A percentile compares a stretch with the other conserved stretches of the same genome.
phyloP scores from a whole-genome alignment of 345 rosid species.

The Camelina neglecta region DNA sequence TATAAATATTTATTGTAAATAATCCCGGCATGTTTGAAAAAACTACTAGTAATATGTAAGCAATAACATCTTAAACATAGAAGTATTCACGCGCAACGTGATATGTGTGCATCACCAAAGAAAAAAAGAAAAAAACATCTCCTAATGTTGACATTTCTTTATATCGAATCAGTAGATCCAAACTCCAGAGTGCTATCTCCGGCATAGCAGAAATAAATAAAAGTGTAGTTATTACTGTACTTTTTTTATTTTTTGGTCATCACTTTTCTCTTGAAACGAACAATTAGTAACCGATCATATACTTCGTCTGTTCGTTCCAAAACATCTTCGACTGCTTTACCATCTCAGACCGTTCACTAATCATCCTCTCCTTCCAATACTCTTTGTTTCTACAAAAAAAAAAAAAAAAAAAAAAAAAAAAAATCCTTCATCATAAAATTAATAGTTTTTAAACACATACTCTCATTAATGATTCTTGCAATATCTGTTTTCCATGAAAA shows the following conservation, averaged over 20 bases:
- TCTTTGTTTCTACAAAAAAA: conserved; percentile 64
- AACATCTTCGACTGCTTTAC: conserved; percentile 75
- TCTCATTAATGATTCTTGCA: not conserved
- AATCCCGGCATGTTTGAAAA: not conserved
- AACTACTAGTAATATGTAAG: not conserved
- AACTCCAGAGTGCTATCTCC: too few relatives aligned
- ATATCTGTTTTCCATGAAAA: not conserved
- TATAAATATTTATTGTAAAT: not conserved
- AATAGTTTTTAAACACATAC: conserved; percentile 3
- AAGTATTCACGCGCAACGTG: not conserved
- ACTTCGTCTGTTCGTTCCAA: conserved; percentile 73
- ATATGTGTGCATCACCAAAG: not conserved
- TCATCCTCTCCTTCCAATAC: conserved; percentile 72
- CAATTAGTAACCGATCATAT: conserved; percentile 61
- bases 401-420: conserved; percentile 15
- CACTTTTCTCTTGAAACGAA: not conserved
- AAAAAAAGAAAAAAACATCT: not conserved
- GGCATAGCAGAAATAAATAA: not conserved
- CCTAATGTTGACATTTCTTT: not conserved
- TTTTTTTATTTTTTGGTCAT: not conserved
- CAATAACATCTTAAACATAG: not conserved
- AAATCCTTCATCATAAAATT: not conserved
- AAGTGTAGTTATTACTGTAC: too few relatives aligned
- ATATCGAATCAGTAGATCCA: not conserved
- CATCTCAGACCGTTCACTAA: conserved; percentile 61